Evolutionary conservation across 306 rosid genomes (phyloP), one percentile per base, ranked within the genome.

Genomic region (Casuarina equisetifolia): DNA sequence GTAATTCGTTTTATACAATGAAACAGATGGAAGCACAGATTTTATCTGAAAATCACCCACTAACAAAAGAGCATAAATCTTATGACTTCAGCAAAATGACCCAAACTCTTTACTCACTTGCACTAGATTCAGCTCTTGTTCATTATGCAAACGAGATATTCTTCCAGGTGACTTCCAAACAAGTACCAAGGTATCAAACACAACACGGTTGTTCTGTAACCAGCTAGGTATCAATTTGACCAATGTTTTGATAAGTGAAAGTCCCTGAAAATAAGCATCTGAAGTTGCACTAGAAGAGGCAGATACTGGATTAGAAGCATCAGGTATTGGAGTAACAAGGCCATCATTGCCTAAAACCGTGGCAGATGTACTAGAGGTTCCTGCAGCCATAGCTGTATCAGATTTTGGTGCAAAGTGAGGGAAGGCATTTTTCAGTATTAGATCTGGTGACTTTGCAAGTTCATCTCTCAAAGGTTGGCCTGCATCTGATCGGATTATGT

Each of bases 161-260:
- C 99, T 90, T 73, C 94, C 90, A 64, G 96, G 90, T 67, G 99
- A 96, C 90, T 96, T 92, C 99, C 99, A 96, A 78, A 91, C 88
- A 80, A 86, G 88, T 69, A 91, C 96, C 82, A 96, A 83, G 74
- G 93, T 91, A 79, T 96, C 98, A 77, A 96, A 96, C 77, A 96
- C 96, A 17, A 74, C 59, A 7, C 91, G 98, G 84, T 96, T 92
- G 85, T 86, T 90, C 79, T 88, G 97, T 73, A 96, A 86, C 99
- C 99, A 96, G 59, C 96, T 82, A 73, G 99, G 98, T 73, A 92
- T 91, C 76, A 91, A 85, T 86, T 96, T 96, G 58, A 96, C 98
- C 78, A 96, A 84, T 62, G 94, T 84, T 88, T 93, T 96, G 53
- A 91, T 66, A 80, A 96, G 99, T 66, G 91, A 91, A 83, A 96